Conservation (phyloP, 306 rosid genomes). For the Citrullus amarus region DNA sequence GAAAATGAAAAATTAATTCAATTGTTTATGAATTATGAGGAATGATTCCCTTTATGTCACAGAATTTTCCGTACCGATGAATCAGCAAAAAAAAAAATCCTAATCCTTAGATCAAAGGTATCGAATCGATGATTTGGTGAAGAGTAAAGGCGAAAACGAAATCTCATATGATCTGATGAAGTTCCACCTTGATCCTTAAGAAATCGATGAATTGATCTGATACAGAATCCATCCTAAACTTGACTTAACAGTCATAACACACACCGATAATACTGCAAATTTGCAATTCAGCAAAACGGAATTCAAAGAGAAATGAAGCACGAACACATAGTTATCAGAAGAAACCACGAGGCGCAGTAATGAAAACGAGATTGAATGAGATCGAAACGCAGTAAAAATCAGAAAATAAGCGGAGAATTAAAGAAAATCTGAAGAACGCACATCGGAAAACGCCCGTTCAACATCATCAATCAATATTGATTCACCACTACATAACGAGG, state of each 20-base stretch:
- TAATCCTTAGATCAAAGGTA: background rate
- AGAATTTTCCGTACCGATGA: background rate
- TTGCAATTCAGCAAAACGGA: background rate
- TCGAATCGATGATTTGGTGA: background rate
- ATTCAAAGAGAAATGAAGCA: background rate
- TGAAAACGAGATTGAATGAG: background rate
- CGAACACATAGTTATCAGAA: background rate
- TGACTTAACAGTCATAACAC: background rate
- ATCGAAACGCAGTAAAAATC: background rate
- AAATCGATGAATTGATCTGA: background rate
- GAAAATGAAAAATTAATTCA: background rate
- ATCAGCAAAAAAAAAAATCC: background rate
- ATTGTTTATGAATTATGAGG: background rate
- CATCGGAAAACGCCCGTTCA: background rate
- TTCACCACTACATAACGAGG: background rate
- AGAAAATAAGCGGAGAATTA: background rate
- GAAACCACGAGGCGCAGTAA: background rate
- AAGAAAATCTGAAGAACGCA: background rate
- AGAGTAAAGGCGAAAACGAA: background rate
- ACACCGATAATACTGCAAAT: background rate
- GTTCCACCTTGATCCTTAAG: background rate
- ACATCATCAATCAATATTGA: background rate
- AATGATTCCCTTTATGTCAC: background rate
- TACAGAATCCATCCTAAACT: background rate
- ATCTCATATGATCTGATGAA: background rate